Conservation (phyloP, 441 rosid genomes). For the Arabidopsis lyrata region DNA sequence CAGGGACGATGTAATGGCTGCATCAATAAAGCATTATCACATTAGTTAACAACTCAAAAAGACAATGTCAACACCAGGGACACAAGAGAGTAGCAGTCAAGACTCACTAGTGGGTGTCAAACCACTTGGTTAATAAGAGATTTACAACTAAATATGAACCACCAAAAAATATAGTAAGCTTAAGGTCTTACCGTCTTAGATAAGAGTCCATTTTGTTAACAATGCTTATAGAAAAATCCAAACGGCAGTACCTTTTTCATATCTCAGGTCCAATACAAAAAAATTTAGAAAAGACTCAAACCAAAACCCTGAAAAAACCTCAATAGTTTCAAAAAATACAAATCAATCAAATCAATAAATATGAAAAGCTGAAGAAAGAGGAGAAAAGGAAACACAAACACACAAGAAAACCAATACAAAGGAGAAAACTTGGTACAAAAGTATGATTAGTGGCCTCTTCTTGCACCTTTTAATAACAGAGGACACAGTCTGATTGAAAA, state of each 20-base stretch:
- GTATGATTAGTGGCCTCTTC: conserved; percentile 32
- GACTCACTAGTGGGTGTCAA: conserved; percentile 99
- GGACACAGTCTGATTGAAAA: conserved; percentile 4
- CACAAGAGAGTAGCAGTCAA: background rate
- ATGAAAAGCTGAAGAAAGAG: conserved; percentile 25
- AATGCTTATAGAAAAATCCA: conserved; percentile 14
- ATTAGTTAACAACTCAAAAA: conserved; percentile 16
- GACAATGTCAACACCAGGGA: background rate
- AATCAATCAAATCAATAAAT: conserved; percentile 41
- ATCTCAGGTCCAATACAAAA: conserved; percentile 12
- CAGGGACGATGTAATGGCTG: conserved; percentile 98
- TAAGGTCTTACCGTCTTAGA: background rate
- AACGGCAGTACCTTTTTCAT: conserved; percentile 2
- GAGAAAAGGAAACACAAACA: conserved; percentile 26
- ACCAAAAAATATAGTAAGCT: background rate
- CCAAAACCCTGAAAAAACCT: conserved; percentile 6
- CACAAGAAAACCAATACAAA: conserved; percentile 19
- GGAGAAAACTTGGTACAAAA: conserved; percentile 33
- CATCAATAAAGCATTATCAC: conserved; percentile 14
- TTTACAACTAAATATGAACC: background rate
- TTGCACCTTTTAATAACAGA: conserved; percentile 35
- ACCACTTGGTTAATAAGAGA: conserved; percentile 77
- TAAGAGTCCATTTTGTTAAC: conserved; percentile 6
- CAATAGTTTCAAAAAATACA: conserved; percentile 12
- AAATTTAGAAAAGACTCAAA: conserved; percentile 22